Evolutionary conservation across 2,329 filamentous ascomycete genomes (phyloP), one percentile per base, ranked within the genome.

Genomic region (Penicillium sp.): DNA sequence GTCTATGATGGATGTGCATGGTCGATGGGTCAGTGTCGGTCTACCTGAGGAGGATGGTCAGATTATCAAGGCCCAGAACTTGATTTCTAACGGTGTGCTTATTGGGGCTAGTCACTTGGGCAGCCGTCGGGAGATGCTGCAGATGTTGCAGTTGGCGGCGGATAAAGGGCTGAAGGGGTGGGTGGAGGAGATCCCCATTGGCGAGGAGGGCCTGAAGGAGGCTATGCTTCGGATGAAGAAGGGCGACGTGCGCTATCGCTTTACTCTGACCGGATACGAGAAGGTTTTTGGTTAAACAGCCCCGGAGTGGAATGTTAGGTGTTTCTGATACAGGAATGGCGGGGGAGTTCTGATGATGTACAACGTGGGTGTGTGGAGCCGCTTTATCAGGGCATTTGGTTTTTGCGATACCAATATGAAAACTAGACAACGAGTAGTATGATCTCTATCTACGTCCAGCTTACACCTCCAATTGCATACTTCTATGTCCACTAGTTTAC

Each of bases 1-100:
- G 65, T 83, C 82, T 56, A 82, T 91, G 64, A 81, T 95, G 69
- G 90, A 93, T 73, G 85, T 93, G 52, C 88, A 91, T 75, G 89
- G 87, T 53, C 82, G 81, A 67, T 94, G 88, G 84, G 83, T 93
- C 70, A 88, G 82, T 65, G 88, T 93, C 49, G 89, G 89, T 39
- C 79, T 94, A 66, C 89, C 89, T 3, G 88, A 91, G 68, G 87
- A 89, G 56, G 84, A 86, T 42, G 84, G 89, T 10, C 84, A 89
- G 52, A 74, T 79, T 49, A 80, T 94, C 60, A 85, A 83, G 74
- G 86, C 88, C 46, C 87, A 91, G 77, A 84, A 84, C 67, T 87
- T 95, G 65, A 79, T 89, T 54, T 73, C 73, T 59, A 95, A 93
- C 73, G 90, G 90, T 38, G 71, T 83, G 70, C 79, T 88, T 64